phyloP scores from a whole-genome alignment of 2,329 filamentous ascomycete species.

The Fonsecaea erecta region DNA sequence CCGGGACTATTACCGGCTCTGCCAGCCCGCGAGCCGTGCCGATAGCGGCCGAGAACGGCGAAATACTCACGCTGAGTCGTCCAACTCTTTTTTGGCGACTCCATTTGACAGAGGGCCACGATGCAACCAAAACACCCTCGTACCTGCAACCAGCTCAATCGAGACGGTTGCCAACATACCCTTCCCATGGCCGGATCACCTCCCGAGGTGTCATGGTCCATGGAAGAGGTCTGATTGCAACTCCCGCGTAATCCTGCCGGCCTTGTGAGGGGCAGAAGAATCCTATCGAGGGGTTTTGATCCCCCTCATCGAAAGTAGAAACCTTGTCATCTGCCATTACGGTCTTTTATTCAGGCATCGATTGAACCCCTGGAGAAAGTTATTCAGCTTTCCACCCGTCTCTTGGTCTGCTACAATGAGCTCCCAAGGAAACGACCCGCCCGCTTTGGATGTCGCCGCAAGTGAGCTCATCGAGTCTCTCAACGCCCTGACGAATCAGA shows the following conservation, averaged over 20 bases:
- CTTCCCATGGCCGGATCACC: neutral
- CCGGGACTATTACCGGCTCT: neutral
- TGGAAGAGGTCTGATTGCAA: neutral
- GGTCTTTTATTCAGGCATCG: neutral
- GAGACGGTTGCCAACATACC: neutral
- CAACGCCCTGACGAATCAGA: constrained; percentile 6
- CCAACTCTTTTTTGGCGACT: neutral
- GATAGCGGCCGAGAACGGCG: neutral
- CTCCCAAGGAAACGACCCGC: constrained; percentile 1
- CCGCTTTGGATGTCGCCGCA: neutral
- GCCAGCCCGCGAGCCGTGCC: neutral
- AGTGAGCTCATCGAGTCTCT: constrained; percentile 1
- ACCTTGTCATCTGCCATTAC: neutral
- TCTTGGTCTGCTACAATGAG: neutral
- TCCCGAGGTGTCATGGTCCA: neutral
- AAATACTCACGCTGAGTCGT: neutral
- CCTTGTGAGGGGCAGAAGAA: neutral
- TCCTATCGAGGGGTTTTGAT: neutral
- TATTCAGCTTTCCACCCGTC: neutral
- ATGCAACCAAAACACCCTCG: neutral
- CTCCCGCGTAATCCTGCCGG: neutral
- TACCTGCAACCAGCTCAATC: neutral
- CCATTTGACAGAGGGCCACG: neutral
- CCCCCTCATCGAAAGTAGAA: neutral
- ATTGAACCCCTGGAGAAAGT: neutral